Evolutionary conservation across 192 early-diverging fungal genomes (phyloP).

Genomic region (Rhizophagus prolifer): DNA sequence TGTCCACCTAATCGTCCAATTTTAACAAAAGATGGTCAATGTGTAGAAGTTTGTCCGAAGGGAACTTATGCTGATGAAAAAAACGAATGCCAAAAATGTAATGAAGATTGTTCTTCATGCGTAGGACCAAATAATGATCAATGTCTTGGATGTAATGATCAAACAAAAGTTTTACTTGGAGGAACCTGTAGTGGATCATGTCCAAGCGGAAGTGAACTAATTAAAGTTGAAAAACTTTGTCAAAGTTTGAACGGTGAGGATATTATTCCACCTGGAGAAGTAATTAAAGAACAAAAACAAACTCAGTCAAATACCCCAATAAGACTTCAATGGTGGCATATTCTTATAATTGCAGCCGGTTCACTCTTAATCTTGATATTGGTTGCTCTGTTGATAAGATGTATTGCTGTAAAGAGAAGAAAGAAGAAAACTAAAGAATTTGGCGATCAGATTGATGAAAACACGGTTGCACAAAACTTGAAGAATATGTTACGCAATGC

Average conservation of each 20-base stretch:
- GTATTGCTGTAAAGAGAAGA: constrained; percentile 11
- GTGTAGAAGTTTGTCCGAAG: constrained; percentile 23
- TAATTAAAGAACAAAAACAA: neutral
- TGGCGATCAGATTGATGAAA: constrained; percentile 9
- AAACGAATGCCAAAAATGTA: constrained; percentile 17
- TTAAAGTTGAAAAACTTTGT: constrained; percentile 14
- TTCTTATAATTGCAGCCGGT: constrained; percentile 13
- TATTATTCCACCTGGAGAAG: neutral
- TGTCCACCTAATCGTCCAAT: constrained; percentile 27
- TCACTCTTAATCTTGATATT: neutral
- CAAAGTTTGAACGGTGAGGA: neutral
- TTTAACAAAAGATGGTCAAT: constrained; percentile 11
- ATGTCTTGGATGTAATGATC: constrained; percentile 23
- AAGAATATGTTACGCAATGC: neutral
- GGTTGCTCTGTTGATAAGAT: neutral
- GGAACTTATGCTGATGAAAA: constrained; percentile 9
- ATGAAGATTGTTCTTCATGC: constrained; percentile 22
- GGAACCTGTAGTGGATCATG: constrained; percentile 28
- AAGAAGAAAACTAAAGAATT: constrained; percentile 14
- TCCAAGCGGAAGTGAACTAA: constrained; percentile 11
- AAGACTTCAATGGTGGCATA: constrained; percentile 10
- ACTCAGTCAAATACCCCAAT: neutral
- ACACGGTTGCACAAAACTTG: neutral
- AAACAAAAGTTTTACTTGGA: constrained; percentile 8
- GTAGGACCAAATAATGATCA: constrained; percentile 15